These are phyloP conservation scores for Malassezia vespertilionis DNA, from an alignment of 1,284 basidiomycete genomes.

Conservation along the genomic window DNA sequence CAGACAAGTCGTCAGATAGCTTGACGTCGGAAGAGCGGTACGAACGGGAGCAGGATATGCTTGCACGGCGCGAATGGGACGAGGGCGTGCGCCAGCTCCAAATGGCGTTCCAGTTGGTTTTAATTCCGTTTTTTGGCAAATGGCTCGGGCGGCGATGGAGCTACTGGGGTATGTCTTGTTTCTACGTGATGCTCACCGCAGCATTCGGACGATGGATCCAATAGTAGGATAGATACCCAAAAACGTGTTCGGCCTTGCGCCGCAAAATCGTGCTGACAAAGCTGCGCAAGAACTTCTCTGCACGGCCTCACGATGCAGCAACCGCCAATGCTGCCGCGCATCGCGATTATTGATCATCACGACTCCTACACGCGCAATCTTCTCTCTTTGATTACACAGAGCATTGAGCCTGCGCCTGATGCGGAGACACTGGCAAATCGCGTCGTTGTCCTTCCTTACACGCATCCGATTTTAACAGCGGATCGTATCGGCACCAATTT, in stretches of 20 bases:
- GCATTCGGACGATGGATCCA: constrained; percentile 10
- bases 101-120: constrained; percentile 64
- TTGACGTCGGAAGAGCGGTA: constrained; percentile 56
- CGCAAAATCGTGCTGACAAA: constrained; percentile 2
- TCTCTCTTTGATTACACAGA: constrained; percentile 26
- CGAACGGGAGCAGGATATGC: constrained; percentile 52
- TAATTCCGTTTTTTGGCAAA: constrained; percentile 75
- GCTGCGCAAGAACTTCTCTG: not conserved
- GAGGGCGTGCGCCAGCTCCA: constrained; percentile 74
- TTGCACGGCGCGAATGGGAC: constrained; percentile 82
- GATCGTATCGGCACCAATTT: constrained; percentile 23
- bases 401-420: not conserved
- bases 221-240: not conserved
- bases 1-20: constrained; percentile 6
- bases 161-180: constrained; percentile 54
- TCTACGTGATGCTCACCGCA: constrained; percentile 7
- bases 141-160: constrained; percentile 75
- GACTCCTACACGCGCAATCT: constrained; percentile 46
- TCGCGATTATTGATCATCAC: constrained; percentile 42
- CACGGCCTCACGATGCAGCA: not conserved
- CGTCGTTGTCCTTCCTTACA: constrained; percentile 38
- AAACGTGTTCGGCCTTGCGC: no score
- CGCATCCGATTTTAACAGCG: constrained; percentile 24
- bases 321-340: constrained; percentile 23
- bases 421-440: constrained; percentile 16